Evolutionary conservation across 129 eudicot species (phyloP), one percentile per base, ranked within the genome.

Genomic region (Heracleum sosnowskyi): DNA sequence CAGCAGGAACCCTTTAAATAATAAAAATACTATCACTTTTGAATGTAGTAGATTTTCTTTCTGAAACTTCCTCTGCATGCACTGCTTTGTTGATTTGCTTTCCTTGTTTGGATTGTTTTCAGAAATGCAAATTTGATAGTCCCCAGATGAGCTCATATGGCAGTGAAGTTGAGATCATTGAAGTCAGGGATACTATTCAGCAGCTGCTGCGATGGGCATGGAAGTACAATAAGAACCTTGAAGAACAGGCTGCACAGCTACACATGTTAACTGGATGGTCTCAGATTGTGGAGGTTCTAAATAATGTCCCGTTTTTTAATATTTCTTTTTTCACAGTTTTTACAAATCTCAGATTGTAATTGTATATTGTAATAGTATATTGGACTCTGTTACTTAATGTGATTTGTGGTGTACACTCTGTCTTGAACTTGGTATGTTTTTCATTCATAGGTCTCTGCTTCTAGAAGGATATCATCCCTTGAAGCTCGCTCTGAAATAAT

Each of bases 251-350:
- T 78, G 96, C 99, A 55, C 99, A 95, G 81, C 96, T 95, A 64
- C 99, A 95, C 85, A 90, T 92, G 99, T 86, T 92, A 84, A 87
- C 91, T 18, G 88, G 99, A 82, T 95, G 99, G 99, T 90, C 96
- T 28, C 99, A 95, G 83, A 86, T 91, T 86, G 99, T 89, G 57
- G 97, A 95, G 95, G 99, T 92, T 68, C 29, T 83, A 39, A 20
- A n/a, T 8, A 44, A 26, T 11, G 17, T 42, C 37, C 60, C 60
- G 4, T 24, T 64, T 64, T 26, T 11, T 64, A 11, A 4, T 29
- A 11, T 28, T 4, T 53, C 1, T 53, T 8, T 24, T 24, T 55
- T 55, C n/a, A 22, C 16, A 26, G 18, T 0, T 29, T 31, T 29
- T 11, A 17, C 0, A 11, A 63, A 12, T 63, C 16, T 33, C 40